Percentiles rank a stretch among this genome's conserved stretches.
Evolutionary conservation across 2,329 filamentous ascomycete species (phyloP).

Genomic region (Scedosporium minutisporum): DNA sequence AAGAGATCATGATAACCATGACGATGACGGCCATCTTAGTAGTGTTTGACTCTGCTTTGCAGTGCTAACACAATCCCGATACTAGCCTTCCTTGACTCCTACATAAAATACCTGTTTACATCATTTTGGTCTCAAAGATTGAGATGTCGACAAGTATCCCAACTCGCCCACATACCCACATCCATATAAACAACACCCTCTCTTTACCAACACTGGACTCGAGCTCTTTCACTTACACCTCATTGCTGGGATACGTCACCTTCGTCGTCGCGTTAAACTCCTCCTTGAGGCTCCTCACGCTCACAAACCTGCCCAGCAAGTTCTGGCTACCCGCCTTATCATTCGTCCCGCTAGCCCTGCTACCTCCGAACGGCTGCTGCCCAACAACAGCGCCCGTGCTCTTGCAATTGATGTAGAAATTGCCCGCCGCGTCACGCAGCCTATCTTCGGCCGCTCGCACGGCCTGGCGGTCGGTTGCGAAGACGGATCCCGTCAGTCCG

Average conservation of each 20-base stretch:
- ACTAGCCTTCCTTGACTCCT: no score
- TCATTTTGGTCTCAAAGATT: no score
- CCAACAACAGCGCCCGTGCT: constrained; percentile 64
- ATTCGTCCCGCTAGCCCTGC: constrained; percentile 60
- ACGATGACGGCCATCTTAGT: neutral
- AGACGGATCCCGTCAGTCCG: constrained; percentile 66
- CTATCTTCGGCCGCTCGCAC: constrained; percentile 61
- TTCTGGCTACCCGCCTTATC: constrained; percentile 62
- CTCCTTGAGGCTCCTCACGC: constrained; percentile 61
- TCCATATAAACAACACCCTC: no score
- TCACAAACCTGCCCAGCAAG: constrained; percentile 57
- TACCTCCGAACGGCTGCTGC: constrained; percentile 63
- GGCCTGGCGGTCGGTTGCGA: constrained; percentile 58
- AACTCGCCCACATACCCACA: no score
- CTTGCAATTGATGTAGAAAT: constrained; percentile 85
- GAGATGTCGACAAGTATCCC: no score
- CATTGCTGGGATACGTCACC: constrained; percentile 65
- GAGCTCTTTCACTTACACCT: constrained; percentile 30
- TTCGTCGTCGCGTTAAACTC: constrained; percentile 56
- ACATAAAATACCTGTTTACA: no score
- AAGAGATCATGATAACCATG: neutral
- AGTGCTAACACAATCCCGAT: no score
- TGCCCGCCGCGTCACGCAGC: constrained; percentile 64
- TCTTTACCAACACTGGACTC: no score
- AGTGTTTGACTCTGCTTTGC: no score